phyloP scores from a whole-genome alignment of 1,139 yeast genomes.

The Magnusiomyces ingens region DNA sequence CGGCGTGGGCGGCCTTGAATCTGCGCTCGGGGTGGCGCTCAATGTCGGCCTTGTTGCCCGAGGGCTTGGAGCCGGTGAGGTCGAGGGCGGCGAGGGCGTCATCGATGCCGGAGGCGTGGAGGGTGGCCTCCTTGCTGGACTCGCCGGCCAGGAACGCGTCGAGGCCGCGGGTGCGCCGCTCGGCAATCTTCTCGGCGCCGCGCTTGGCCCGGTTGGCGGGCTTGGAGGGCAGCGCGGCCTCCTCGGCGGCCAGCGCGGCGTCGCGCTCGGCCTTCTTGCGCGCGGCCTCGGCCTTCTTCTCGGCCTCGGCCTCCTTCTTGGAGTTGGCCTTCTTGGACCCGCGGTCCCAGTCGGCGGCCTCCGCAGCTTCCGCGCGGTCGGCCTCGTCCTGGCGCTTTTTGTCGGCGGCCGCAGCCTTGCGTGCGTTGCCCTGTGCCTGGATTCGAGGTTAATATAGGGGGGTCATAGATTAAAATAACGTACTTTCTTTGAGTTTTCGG shows the following conservation, averaged over 20 bases:
- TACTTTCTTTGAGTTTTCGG: constrained; percentile 51
- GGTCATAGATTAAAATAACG: neutral
- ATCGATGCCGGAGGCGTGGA: constrained; percentile 71
- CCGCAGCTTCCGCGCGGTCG: constrained; percentile 45
- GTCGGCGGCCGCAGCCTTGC: constrained; percentile 60
- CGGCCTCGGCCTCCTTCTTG: constrained; percentile 53
- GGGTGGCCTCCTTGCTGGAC: constrained; percentile 34
- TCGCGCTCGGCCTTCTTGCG: constrained; percentile 40
- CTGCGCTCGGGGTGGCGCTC: constrained; percentile 89
- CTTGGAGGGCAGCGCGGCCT: constrained; percentile 53
- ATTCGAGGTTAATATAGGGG: neutral
- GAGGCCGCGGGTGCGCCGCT: constrained; percentile 55
- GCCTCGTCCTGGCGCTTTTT: constrained; percentile 52
- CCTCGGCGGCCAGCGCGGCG: constrained; percentile 52
- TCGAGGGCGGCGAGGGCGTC: constrained; percentile 73
- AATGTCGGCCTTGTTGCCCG: constrained; percentile 44
- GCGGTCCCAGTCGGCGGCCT: constrained; percentile 61
- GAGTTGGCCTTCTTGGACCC: constrained; percentile 66
- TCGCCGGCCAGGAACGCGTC: constrained; percentile 38
- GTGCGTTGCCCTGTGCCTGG: constrained; percentile 60
- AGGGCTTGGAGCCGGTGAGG: constrained; percentile 31
- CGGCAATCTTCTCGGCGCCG: constrained; percentile 67
- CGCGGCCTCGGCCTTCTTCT: constrained; percentile 36
- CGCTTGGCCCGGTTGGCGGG: constrained; percentile 49
- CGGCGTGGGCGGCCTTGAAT: constrained; percentile 72